phyloP scores from a whole-genome alignment of 2,329 filamentous ascomycete genomes.

The Dactylonectria macrodidyma region DNA sequence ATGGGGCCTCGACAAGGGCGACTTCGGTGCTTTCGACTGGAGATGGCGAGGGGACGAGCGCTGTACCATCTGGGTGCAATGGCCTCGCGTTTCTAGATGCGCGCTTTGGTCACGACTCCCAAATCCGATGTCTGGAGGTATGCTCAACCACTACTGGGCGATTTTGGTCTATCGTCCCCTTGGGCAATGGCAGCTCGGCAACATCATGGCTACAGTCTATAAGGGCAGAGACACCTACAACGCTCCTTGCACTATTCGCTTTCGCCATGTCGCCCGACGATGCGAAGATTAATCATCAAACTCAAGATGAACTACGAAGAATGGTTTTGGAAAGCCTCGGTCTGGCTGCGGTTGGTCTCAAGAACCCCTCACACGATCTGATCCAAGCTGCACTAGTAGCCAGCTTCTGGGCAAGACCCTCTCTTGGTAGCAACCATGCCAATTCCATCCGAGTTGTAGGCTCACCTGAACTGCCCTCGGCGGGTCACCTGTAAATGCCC shows the following conservation, averaged over 20 bases:
- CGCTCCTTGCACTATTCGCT: constrained; percentile 26
- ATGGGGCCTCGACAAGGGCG: constrained; percentile 24
- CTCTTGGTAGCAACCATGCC: constrained; percentile 23
- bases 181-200: constrained; percentile 9
- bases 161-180: constrained; percentile 29
- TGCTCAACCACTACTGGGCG: background rate
- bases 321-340: constrained; percentile 29
- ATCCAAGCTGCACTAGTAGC: constrained; percentile 29
- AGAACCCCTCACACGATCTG: constrained; percentile 26
- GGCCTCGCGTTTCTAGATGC: constrained; percentile 27
- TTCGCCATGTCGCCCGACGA: constrained; percentile 8
- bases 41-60: constrained; percentile 2
- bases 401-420: constrained; percentile 28
- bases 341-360: constrained; percentile 27
- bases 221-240: constrained; percentile 15
- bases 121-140: constrained; percentile 3
- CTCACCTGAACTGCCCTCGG: too few relatives aligned
- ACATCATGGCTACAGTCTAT: constrained; percentile 24
- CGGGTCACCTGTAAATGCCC: too few relatives aligned
- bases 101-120: constrained; percentile 24
- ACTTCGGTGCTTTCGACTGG: constrained; percentile 28
- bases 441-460: constrained; percentile 7
- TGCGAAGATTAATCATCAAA: constrained; percentile 13
- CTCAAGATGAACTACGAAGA: constrained; percentile 22
- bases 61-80: background rate